Evolutionary conservation across 768 basidiomycete genomes (phyloP).

Genomic region (Lyophyllum decastes): DNA sequence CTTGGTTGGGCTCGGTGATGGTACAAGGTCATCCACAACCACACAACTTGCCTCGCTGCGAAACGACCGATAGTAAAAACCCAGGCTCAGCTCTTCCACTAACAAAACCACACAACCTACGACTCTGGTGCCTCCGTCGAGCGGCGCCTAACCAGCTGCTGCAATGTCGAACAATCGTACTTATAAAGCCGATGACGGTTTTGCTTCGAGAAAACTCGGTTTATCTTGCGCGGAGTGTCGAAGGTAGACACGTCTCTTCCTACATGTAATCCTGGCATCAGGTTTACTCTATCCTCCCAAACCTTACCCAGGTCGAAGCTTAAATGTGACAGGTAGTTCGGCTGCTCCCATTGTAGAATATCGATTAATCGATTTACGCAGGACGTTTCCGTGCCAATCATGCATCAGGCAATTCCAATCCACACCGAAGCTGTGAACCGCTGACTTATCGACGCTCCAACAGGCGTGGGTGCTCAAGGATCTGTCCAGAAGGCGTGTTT

Average conservation of each 20-base stretch:
- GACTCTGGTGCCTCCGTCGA: background rate
- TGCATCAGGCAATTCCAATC: constrained; percentile 38
- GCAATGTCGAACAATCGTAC: constrained; percentile 14
- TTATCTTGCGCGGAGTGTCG: constrained; percentile 57
- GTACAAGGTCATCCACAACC: background rate
- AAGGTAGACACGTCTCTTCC: constrained; percentile 35
- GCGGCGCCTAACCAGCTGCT: background rate
- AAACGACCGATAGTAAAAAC: no score
- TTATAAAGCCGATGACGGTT: constrained; percentile 15
- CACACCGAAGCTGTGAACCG: background rate
- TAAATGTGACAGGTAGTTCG: constrained; percentile 48
- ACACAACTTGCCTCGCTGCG: background rate
- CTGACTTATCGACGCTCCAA: background rate
- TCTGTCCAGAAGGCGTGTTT: constrained; percentile 50
- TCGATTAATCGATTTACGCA: constrained; percentile 21
- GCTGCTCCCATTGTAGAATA: background rate
- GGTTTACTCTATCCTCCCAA: background rate
- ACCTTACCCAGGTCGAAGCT: constrained; percentile 45
- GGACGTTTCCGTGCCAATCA: constrained; percentile 55
- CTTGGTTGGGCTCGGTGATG: background rate
- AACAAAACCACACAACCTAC: background rate
- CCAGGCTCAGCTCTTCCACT: no score
- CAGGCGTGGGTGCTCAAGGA: constrained; percentile 51
- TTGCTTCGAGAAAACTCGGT: constrained; percentile 35
- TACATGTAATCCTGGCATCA: background rate